Percentiles rank a stretch among this genome's conserved stretches.
These are phyloP conservation scores for Microdochium trichocladiopsis DNA, from an alignment of 2,329 filamentous ascomycete species.

Conservation along the genomic window DNA sequence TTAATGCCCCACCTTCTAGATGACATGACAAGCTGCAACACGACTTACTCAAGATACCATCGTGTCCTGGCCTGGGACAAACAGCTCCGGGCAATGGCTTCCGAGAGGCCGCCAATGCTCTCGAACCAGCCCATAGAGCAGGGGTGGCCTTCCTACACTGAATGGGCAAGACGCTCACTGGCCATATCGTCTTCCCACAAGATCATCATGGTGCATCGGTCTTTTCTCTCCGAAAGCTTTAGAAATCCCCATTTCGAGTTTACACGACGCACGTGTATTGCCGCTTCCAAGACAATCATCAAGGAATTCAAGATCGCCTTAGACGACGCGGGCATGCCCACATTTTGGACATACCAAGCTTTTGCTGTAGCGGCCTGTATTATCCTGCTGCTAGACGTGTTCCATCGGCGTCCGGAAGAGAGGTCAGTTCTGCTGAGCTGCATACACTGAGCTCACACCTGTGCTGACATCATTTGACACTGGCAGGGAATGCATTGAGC, in stretches of 20 bases:
- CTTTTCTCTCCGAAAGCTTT: slow-evolving; percentile 24
- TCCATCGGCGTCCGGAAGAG: slow-evolving; percentile 15
- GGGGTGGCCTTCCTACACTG: slow-evolving; percentile 17
- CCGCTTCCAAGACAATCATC: slow-evolving; percentile 30
- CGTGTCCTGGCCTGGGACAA: slow-evolving; percentile 25
- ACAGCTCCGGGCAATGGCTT: slow-evolving; percentile 23
- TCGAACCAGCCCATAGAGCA: slow-evolving; percentile 16
- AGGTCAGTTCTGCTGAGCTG: neutral
- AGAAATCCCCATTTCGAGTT: slow-evolving; percentile 18
- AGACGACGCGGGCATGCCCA: slow-evolving; percentile 10
- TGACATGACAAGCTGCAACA: slow-evolving; percentile 21
- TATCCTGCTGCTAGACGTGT: slow-evolving; percentile 20
- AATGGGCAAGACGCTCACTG: slow-evolving; percentile 16
- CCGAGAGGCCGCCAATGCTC: slow-evolving; percentile 19
- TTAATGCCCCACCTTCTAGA: slow-evolving; percentile 25
- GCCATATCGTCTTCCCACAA: slow-evolving; percentile 30
- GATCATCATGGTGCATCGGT: slow-evolving; percentile 33
- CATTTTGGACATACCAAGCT: slow-evolving; percentile 19
- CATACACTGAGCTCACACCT: too few species aligned
- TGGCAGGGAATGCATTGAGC: slow-evolving; percentile 18
- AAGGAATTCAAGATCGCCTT: slow-evolving; percentile 14
- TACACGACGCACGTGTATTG: slow-evolving; percentile 26
- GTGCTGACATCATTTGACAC: neutral
- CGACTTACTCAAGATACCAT: slow-evolving; percentile 25
- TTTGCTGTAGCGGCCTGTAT: slow-evolving; percentile 19